phyloP scores from a whole-genome alignment of 1,284 basidiomycete genomes.

The Tremellales sp. region DNA sequence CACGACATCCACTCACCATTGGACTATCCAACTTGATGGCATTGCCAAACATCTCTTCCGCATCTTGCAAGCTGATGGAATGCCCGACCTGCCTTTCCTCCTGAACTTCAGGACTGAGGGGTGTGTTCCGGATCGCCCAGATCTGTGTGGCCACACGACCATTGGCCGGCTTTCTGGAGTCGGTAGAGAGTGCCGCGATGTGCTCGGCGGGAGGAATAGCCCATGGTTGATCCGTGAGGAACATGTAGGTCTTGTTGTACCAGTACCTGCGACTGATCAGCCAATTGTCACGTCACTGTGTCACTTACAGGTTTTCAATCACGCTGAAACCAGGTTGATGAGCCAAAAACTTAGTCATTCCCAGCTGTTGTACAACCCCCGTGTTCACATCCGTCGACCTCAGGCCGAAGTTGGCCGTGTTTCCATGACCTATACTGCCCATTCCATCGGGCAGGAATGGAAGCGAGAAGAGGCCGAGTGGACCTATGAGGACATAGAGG shows the following conservation, averaged over 20 bases:
- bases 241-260: constrained; percentile 27
- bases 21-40: constrained; percentile 17
- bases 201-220: constrained; percentile 57
- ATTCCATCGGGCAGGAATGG: constrained; percentile 8
- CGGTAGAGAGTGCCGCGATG: constrained; percentile 10
- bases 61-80: constrained; percentile 14
- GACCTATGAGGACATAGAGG: constrained; percentile 8
- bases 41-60: constrained; percentile 5
- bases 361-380: constrained; percentile 5
- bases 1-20: constrained; percentile 12
- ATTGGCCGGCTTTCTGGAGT: not conserved
- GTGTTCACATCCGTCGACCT: constrained; percentile 10
- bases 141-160: constrained; percentile 3
- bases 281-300: not conserved
- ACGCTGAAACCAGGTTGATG: constrained; percentile 31
- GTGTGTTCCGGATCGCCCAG: constrained; percentile 10
- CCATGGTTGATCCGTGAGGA: constrained; percentile 51
- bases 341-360: constrained; percentile 21
- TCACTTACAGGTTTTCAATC: constrained; percentile 32
- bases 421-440: constrained; percentile 1
- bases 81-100: constrained; percentile 17
- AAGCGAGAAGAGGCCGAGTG: constrained; percentile 7
- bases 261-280: constrained; percentile 22
- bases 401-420: constrained; percentile 10
- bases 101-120: constrained; percentile 14